Conservation (phyloP, 495 filamentous ascomycete species). For the Tuber calosporum region DNA sequence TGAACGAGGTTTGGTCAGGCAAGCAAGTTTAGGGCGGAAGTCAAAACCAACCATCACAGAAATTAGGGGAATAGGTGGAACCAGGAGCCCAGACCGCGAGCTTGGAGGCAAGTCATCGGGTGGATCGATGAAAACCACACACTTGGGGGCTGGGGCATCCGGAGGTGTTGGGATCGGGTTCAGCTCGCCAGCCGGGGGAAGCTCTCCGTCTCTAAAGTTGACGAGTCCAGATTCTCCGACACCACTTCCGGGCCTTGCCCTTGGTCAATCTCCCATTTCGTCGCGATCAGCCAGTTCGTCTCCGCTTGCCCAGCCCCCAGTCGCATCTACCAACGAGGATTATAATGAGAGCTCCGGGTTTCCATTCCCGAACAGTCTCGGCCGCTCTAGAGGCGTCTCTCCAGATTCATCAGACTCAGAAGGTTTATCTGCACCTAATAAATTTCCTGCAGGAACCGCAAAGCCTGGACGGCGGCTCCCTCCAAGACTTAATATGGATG, state of each 20-base stretch:
- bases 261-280: slow-evolving; percentile 17
- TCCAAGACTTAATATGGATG: slow-evolving; percentile 69
- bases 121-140: slow-evolving; percentile 16
- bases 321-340: slow-evolving; percentile 7
- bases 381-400: slow-evolving; percentile 44
- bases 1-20: slow-evolving; percentile 60
- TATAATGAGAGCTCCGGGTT: slow-evolving; percentile 13
- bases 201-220: slow-evolving; percentile 24
- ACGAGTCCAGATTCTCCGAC: slow-evolving; percentile 13
- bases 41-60: slow-evolving; percentile 39
- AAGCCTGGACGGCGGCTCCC: slow-evolving; percentile 39
- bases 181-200: slow-evolving; percentile 23
- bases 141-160: slow-evolving; percentile 8
- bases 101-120: slow-evolving; percentile 22
- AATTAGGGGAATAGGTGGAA: slow-evolving; percentile 14
- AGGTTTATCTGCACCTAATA: neutral
- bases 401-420: slow-evolving; percentile 6
- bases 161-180: slow-evolving; percentile 7
- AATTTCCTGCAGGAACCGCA: slow-evolving; percentile 6
- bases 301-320: slow-evolving; percentile 16
- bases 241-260: slow-evolving; percentile 14
- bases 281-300: slow-evolving; percentile 13
- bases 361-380: slow-evolving; percentile 22
- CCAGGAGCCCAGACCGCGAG: slow-evolving; percentile 2
- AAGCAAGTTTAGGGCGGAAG: slow-evolving; percentile 46